Evolutionary conservation across 202 grass and related monocot genomes (phyloP), one percentile per base, ranked within the genome.

Genomic region (Musa balbisiana): DNA sequence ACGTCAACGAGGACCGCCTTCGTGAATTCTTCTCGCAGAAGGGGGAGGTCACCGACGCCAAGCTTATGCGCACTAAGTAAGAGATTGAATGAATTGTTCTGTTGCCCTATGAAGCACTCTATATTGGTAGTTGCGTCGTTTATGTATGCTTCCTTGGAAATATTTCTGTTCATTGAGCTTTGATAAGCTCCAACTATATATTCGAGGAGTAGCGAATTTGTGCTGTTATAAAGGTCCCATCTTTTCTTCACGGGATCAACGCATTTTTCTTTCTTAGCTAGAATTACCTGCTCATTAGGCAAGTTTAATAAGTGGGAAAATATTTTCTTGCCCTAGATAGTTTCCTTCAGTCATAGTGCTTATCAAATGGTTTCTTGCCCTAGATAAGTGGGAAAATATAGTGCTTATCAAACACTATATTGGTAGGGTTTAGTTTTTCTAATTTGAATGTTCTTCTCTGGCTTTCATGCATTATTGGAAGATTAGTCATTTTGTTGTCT

Each of bases 1-100:
- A 86, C 80, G 88, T 82, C 25, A 87, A 97, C 71, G 90, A 97
- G 82, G 86, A 78, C 52, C 88, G 93, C n/a, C 86, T 97, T 75
- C 83, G 90, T 75, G 93, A 91, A 60, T 86, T 93, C 82, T 97
- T 97, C 76, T 97, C 90, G 17, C 76, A 63, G 78, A 93, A 91
- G 78, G 90, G 93, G 19, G 90, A 93, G 90, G 86, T 97, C 60
- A 97, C 93, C 12, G 93, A 97, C 76, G 81, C 86, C 60, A 97
- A 97, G 63, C 78, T 97, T 78, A 87, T 97, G 64, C 84, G 93
- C 23, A 93, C 90, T 14, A 93, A 83, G 93, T 91, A 87, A 85
- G 72, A 20, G 8, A 5, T 3, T 25, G 21, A 10, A 43, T 26
- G 15, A 10, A 49, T 27, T 63, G 60, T 17, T 15, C 19, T 64